phyloP scores from a whole-genome alignment of 2,329 filamentous ascomycete species.

The Clarireedia paspali region DNA sequence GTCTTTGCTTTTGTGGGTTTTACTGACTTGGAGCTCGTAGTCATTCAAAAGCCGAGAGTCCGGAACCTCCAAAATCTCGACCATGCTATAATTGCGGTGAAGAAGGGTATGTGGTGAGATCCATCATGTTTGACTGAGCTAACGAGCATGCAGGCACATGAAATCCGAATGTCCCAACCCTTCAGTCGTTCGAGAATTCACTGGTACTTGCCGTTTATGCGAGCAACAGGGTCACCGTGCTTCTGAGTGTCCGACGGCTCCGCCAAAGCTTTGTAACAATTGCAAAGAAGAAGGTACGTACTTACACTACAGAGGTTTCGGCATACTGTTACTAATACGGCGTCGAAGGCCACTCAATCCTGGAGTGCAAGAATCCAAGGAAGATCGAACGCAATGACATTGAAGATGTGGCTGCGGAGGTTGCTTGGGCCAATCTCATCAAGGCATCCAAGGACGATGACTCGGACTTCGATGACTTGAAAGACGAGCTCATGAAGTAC shows the following conservation, averaged over 20 bases:
- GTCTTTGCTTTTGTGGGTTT: too few species aligned
- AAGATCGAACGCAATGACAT: slow-evolving; percentile 47
- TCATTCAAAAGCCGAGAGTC: slow-evolving; percentile 11
- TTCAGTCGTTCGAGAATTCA: slow-evolving; percentile 38
- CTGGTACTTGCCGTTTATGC: slow-evolving; percentile 53
- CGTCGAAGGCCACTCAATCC: slow-evolving; percentile 43
- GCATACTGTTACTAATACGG: not conserved
- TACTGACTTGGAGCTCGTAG: too few species aligned
- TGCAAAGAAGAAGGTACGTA: slow-evolving; percentile 51
- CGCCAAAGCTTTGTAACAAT: slow-evolving; percentile 49
- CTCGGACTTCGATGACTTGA: slow-evolving; percentile 55
- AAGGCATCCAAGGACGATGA: slow-evolving; percentile 38
- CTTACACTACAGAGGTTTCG: too few species aligned
- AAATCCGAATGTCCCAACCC: slow-evolving; percentile 55
- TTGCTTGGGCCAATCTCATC: slow-evolving; percentile 50
- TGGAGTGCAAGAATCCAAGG: slow-evolving; percentile 51
- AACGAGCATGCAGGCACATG: slow-evolving; percentile 41
- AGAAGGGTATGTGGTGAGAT: slow-evolving; percentile 45
- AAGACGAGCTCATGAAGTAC: slow-evolving; percentile 51
- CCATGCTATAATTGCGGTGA: slow-evolving; percentile 48
- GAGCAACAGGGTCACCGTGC: slow-evolving; percentile 45
- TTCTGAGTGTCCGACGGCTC: slow-evolving; percentile 55
- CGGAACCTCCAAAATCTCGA: slow-evolving; percentile 19
- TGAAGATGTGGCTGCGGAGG: slow-evolving; percentile 42
- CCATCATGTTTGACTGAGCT: slow-evolving; percentile 6